Percentiles rank a stretch among this genome's conserved stretches.
These are phyloP conservation scores for Alternaria brassicicola DNA, from an alignment of 2,329 filamentous ascomycete species.

Conservation along the genomic window DNA sequence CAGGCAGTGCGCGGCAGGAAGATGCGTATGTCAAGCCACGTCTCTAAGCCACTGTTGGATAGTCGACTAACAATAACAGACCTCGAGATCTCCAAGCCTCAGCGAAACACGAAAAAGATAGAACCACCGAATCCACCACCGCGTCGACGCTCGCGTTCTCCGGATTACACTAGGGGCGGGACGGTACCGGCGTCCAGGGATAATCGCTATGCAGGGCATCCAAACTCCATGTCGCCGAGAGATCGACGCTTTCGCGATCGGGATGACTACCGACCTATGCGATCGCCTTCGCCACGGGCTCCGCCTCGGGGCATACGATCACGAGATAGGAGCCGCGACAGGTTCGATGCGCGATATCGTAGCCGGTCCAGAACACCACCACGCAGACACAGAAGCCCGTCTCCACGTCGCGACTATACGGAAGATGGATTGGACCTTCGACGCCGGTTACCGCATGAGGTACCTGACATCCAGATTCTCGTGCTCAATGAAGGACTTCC, in stretches of 20 bases:
- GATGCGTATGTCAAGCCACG: slow-evolving; percentile 72
- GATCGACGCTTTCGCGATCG: slow-evolving; percentile 61
- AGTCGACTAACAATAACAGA: slow-evolving; percentile 60
- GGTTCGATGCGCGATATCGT: slow-evolving; percentile 57
- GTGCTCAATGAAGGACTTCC: slow-evolving; percentile 72
- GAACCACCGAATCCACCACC: slow-evolving; percentile 44
- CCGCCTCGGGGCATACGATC: slow-evolving; percentile 46
- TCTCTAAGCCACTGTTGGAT: not conserved
- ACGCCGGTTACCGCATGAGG: slow-evolving; percentile 71
- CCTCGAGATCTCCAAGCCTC: slow-evolving; percentile 86
- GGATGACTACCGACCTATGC: slow-evolving; percentile 64
- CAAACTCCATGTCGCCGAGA: slow-evolving; percentile 49
- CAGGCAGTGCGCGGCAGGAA: slow-evolving; percentile 84
- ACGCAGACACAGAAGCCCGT: slow-evolving; percentile 70
- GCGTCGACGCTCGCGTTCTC: slow-evolving; percentile 65
- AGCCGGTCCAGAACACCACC: slow-evolving; percentile 73
- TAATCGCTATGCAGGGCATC: slow-evolving; percentile 47
- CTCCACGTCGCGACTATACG: slow-evolving; percentile 63
- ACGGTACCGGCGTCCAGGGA: slow-evolving; percentile 56
- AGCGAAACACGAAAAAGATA: slow-evolving; percentile 75
- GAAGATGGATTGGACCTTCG: slow-evolving; percentile 72
- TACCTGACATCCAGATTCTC: slow-evolving; percentile 89
- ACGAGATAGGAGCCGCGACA: slow-evolving; percentile 52
- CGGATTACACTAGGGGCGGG: slow-evolving; percentile 62
- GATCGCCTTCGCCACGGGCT: slow-evolving; percentile 55